Conservation (phyloP, 1,284 basidiomycete species). For the Pyrrhoderma noxium region DNA sequence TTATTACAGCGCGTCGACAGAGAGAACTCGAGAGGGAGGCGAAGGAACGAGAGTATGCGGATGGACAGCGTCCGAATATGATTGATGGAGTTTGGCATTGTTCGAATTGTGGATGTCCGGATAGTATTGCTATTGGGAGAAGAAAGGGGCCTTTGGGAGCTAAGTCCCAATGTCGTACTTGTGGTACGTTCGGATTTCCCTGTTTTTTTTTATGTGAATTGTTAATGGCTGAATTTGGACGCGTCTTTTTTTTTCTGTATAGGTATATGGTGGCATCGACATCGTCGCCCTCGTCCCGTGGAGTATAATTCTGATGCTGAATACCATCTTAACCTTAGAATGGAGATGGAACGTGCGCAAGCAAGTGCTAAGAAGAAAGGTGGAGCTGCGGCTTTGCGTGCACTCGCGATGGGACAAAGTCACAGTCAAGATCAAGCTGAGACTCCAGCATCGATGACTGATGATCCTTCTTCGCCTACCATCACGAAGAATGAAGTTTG, state of each 20-base stretch:
- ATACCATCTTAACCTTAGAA: constrained; percentile 53
- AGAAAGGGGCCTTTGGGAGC: constrained; percentile 86
- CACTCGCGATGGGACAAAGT: constrained; percentile 24
- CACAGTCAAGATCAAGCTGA: constrained; percentile 2
- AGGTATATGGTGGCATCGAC: constrained; percentile 85
- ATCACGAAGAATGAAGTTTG: constrained; percentile 37
- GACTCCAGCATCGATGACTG: constrained; percentile 12
- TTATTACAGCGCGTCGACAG: constrained; percentile 49
- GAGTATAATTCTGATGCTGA: constrained; percentile 69
- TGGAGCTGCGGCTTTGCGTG: constrained; percentile 39
- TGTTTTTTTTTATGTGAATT: neutral
- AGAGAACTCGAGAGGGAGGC: constrained; percentile 73
- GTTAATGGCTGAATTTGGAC: constrained; percentile 9
- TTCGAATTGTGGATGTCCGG: constrained; percentile 86
- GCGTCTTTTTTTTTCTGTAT: constrained; percentile 16
- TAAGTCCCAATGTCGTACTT: constrained; percentile 86
- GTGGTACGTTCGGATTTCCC: constrained; percentile 56
- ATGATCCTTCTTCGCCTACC: constrained; percentile 41
- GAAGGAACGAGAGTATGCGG: constrained; percentile 73
- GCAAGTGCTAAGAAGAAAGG: constrained; percentile 47
- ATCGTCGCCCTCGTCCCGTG: constrained; percentile 68
- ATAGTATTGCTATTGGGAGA: constrained; percentile 73
- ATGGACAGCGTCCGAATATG: constrained; percentile 73
- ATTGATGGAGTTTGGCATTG: constrained; percentile 89
- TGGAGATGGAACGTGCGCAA: constrained; percentile 48